Evolutionary conservation across 345 rosid species (phyloP).

Genomic region (Salix arbutifolia): DNA sequence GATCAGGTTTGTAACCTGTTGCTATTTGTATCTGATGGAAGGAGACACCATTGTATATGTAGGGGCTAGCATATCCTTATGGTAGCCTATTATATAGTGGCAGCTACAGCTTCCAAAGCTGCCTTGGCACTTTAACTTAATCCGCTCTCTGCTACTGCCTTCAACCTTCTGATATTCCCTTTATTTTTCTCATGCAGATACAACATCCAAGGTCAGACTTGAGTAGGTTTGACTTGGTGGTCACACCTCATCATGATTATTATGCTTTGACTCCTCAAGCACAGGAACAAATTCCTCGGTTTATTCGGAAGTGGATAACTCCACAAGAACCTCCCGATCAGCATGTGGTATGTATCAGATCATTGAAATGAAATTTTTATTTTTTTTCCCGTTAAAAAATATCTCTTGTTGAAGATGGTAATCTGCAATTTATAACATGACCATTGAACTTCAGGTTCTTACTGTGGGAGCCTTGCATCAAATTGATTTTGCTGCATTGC

Average conservation of each 20-base stretch:
- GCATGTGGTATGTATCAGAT: constrained; percentile 55
- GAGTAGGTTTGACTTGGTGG: constrained; percentile 89
- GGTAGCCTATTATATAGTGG: no score
- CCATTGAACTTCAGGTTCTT: constrained; percentile 54
- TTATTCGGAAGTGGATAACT: constrained; percentile 75
- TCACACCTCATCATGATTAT: constrained; percentile 87
- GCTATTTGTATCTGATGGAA: background rate
- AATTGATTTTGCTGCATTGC: constrained; percentile 77
- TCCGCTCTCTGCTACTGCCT: background rate
- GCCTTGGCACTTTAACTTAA: background rate
- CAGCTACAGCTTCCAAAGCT: background rate
- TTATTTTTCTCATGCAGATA: constrained; percentile 46
- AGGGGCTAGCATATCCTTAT: background rate
- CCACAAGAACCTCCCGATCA: constrained; percentile 71
- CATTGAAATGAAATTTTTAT: constrained; percentile 1
- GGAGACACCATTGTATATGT: background rate
- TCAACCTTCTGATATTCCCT: background rate
- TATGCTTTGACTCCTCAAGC: constrained; percentile 82
- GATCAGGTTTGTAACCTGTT: background rate
- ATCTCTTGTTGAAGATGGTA: constrained; percentile 1
- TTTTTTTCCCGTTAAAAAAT: no score
- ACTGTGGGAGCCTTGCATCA: constrained; percentile 88
- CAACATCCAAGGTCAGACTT: constrained; percentile 89
- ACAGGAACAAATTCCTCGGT: constrained; percentile 68
- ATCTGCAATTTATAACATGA: background rate